A percentile compares a stretch with the other conserved stretches of the same genome.
Evolutionary conservation across 148 eudicot genomes (phyloP).

Genomic region (Simmondsia chinensis): DNA sequence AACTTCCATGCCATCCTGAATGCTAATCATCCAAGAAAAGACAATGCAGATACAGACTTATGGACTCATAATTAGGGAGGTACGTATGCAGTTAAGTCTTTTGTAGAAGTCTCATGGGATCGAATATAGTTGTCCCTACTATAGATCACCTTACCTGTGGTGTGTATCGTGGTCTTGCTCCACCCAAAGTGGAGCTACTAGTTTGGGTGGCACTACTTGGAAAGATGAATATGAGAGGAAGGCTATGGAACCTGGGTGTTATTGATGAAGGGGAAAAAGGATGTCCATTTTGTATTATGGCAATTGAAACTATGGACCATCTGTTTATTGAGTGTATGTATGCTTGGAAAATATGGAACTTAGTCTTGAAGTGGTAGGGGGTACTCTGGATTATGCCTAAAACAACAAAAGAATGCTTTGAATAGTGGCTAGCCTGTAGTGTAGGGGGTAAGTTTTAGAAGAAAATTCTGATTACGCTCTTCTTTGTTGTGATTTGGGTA

Average conservation of each 20-base stretch:
- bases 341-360: background rate
- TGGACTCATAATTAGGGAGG: background rate
- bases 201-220: background rate
- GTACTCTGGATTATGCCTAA: background rate
- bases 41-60: background rate
- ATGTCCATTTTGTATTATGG: background rate
- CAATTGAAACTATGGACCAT: background rate
- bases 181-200: background rate
- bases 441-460: background rate
- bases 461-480: background rate
- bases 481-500: background rate
- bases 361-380: background rate
- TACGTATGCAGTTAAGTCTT: background rate
- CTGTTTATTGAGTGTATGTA: background rate
- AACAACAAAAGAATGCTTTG: background rate
- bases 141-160: background rate
- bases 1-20: too few relatives aligned
- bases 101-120: background rate
- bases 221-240: background rate
- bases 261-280: background rate
- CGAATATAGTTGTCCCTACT: too few relatives aligned
- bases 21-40: too few relatives aligned
- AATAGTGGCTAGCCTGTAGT: background rate
- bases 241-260: background rate
- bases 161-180: background rate